Percentiles rank a stretch among this genome's conserved stretches.
These are phyloP conservation scores for Plasmodium vivax DNA, from an alignment of 169 alveolate genomes.

Conservation along the genomic window DNA sequence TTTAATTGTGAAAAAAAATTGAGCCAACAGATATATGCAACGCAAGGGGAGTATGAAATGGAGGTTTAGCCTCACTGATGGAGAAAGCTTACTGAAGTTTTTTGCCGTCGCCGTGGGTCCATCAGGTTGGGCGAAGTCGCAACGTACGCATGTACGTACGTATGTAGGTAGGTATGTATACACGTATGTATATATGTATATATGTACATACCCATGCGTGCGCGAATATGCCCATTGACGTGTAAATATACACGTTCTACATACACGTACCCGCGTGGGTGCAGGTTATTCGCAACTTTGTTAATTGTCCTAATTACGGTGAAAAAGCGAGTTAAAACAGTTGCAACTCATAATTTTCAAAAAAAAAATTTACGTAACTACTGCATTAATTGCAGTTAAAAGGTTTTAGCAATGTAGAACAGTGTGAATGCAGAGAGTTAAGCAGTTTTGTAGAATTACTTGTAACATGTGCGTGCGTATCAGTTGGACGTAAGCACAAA, in stretches of 20 bases:
- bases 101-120: background rate
- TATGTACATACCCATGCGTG: background rate
- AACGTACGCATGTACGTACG: constrained; percentile 11
- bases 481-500: background rate
- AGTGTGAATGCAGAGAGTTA: constrained; percentile 72
- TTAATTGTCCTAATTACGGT: background rate
- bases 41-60: background rate
- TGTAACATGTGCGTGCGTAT: background rate
- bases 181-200: background rate
- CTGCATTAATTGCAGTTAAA: constrained; percentile 4
- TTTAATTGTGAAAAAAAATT: constrained; percentile 20
- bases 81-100: background rate
- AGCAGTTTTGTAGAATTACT: constrained; percentile 10
- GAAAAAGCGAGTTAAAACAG: constrained; percentile 12
- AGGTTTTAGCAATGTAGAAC: constrained; percentile 12
- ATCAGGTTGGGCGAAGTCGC: background rate
- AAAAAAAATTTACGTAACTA: constrained; percentile 7
- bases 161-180: constrained; percentile 9
- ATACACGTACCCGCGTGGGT: background rate
- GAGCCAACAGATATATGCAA: constrained; percentile 2
- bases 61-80: constrained; percentile 11
- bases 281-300: background rate
- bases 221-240: background rate
- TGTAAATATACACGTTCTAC: background rate
- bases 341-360: constrained; percentile 16